Evolutionary conservation across 106 monocot genomes (phyloP), one percentile per base, ranked within the genome.

Genomic region (Triglochin maritima): DNA sequence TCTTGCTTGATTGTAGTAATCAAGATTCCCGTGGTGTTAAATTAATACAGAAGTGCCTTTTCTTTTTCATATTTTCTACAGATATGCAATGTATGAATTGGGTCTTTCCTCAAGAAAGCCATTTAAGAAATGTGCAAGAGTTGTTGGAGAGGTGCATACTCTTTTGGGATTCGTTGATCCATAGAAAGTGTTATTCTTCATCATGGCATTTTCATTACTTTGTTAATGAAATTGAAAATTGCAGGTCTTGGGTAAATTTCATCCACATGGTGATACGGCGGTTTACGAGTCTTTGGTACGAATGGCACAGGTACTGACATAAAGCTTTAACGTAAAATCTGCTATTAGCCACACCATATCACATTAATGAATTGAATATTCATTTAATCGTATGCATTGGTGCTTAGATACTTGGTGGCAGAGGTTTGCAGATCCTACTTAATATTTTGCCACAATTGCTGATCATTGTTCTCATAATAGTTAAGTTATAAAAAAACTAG

Each of bases 171-270:
- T 29, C 29, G 29, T 29, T 29, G 29, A 29, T 29, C 29, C 29
- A 29, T 29, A 29, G 1, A 29, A 29, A 29, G 29, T 29, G 29
- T 29, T 29, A 29, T 29, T 29, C 29, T 29, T 29, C 29, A 29
- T 29, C 29, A 29, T 29, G 29, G 29, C 29, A 29, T 29, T 29
- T 29, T 29, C 49, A 16, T 64, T 57, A 8, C 45, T 11, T 46
- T 63, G 46, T 63, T 7, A 62, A n/a, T 44, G 49, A 64, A 47
- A 56, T 49, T 44, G n/a, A 9, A 12, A 17, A 61, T 69, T 73
- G 70, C 74, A 98, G 98, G 98, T 98, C 74, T 80, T 98, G 66
- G 98, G 98, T 81, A 98, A 98, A 66, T 98, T 82, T 71, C 98
- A 98, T 80, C 98, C 98, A 6, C 98, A 98, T 79, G 92, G 98